These are phyloP conservation scores for Sugiyamaella xylanicola DNA, from an alignment of 1,139 yeast species.

Conservation along the genomic window DNA sequence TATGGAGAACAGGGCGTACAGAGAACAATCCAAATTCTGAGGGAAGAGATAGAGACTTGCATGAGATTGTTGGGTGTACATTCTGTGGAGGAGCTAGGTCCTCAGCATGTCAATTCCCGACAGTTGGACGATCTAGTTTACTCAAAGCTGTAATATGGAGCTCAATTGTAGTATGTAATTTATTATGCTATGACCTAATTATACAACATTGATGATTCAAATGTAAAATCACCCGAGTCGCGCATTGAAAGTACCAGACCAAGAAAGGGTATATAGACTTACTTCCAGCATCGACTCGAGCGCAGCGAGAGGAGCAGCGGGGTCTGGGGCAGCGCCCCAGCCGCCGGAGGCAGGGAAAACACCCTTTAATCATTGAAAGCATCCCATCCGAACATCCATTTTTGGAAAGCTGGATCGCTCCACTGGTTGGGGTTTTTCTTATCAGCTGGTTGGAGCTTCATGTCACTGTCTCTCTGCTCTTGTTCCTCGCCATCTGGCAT, in stretches of 20 bases:
- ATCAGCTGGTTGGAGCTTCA: slow-evolving; percentile 17
- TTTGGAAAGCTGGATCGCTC: slow-evolving; percentile 41
- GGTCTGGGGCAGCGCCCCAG: too few species aligned
- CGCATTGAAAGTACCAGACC: too few species aligned
- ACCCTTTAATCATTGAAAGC: slow-evolving; percentile 36
- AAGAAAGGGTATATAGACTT: too few species aligned
- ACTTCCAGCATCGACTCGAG: too few species aligned
- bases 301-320: too few species aligned
- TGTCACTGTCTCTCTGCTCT: slow-evolving; percentile 34
- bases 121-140: slow-evolving; percentile 29
- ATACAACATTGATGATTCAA: too few species aligned
- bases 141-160: background rate
- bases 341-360: too few species aligned
- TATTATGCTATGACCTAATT: background rate
- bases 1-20: slow-evolving; percentile 51
- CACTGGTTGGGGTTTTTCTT: slow-evolving; percentile 38
- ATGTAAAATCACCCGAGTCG: too few species aligned
- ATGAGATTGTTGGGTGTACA: slow-evolving; percentile 66
- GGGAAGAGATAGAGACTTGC: slow-evolving; percentile 81
- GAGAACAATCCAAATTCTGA: slow-evolving; percentile 32
- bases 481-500: slow-evolving; percentile 42
- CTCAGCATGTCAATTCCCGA: slow-evolving; percentile 33
- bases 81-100: slow-evolving; percentile 45
- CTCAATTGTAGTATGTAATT: background rate
- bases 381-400: slow-evolving; percentile 41